phyloP scores from a whole-genome alignment of 345 rosid species.

The Viola odorata region DNA sequence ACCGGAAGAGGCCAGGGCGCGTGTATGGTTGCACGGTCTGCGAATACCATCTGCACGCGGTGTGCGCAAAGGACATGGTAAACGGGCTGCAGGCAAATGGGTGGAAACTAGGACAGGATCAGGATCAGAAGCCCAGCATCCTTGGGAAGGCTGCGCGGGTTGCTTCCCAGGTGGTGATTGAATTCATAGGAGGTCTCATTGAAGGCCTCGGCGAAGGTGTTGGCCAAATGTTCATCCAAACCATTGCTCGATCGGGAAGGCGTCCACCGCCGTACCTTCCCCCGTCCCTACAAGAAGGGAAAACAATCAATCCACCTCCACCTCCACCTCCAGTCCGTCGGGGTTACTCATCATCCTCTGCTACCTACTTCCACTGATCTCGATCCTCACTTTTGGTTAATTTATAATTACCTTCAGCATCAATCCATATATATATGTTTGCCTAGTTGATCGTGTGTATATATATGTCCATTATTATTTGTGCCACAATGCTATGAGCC shows the following conservation, averaged over 20 bases:
- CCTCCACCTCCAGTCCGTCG: too few relatives aligned
- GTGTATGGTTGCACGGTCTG: constrained; percentile 65
- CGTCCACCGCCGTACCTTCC: constrained; percentile 2
- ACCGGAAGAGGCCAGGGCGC: constrained; percentile 50
- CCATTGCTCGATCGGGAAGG: constrained; percentile 23
- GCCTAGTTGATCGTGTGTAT: neutral
- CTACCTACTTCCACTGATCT: too few relatives aligned
- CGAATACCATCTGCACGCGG: constrained; percentile 70
- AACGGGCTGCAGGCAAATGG: constrained; percentile 63
- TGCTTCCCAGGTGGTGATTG: constrained; percentile 58
- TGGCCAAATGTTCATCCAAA: constrained; percentile 53
- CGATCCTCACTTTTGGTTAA: too few relatives aligned
- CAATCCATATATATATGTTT: too few relatives aligned
- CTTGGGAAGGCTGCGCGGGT: constrained; percentile 52
- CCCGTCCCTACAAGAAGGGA: too few relatives aligned
- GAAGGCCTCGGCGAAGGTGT: constrained; percentile 83
- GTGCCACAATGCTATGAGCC: too few relatives aligned
- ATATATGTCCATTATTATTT: neutral
- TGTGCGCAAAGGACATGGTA: constrained; percentile 68
- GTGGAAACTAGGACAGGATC: constrained; percentile 11
- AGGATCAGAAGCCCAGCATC: constrained; percentile 38
- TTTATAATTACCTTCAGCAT: too few relatives aligned
- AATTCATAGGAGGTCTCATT: constrained; percentile 60
- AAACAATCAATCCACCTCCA: too few relatives aligned
- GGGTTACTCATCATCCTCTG: too few relatives aligned